These are phyloP conservation scores for Voacanga thouarsii DNA, from an alignment of 257 asterid genomes.

Conservation along the genomic window DNA sequence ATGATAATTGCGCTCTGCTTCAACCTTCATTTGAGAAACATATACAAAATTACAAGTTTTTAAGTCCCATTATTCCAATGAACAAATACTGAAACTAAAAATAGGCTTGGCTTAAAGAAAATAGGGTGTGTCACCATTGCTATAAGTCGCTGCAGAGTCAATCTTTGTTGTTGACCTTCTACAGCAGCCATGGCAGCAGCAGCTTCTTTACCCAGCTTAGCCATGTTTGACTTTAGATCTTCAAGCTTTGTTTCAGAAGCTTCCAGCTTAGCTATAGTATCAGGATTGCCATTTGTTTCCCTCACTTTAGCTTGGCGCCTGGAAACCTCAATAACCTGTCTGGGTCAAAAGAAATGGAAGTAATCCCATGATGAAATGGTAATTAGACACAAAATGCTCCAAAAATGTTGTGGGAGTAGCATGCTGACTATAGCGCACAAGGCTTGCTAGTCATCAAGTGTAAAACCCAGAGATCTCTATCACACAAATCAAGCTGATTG, in stretches of 20 bases:
- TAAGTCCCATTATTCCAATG: background rate
- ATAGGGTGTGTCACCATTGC: constrained; percentile 41
- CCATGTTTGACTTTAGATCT: constrained; percentile 62
- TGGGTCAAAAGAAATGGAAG: constrained; percentile 23
- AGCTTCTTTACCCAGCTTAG: constrained; percentile 60
- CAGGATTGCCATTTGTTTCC: constrained; percentile 46
- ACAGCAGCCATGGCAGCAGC: constrained; percentile 66
- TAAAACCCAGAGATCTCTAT: background rate
- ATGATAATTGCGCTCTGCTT: constrained; percentile 64
- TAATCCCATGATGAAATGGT: constrained; percentile 4
- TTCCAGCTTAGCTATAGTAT: constrained; percentile 42
- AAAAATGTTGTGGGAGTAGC: background rate
- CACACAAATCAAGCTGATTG: background rate
- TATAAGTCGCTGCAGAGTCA: constrained; percentile 56
- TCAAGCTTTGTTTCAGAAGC: constrained; percentile 59
- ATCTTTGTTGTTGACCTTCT: constrained; percentile 62
- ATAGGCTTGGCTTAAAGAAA: background rate
- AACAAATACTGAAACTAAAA: background rate
- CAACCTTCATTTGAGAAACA: constrained; percentile 43
- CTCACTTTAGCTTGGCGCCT: constrained; percentile 54
- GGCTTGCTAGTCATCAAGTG: background rate
- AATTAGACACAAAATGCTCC: background rate
- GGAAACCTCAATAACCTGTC: constrained; percentile 64
- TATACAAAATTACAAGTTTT: constrained; percentile 14
- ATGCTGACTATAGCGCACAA: background rate